phyloP scores from a whole-genome alignment of 1,284 basidiomycete species.

The Melampsora abietis-canadensis region DNA sequence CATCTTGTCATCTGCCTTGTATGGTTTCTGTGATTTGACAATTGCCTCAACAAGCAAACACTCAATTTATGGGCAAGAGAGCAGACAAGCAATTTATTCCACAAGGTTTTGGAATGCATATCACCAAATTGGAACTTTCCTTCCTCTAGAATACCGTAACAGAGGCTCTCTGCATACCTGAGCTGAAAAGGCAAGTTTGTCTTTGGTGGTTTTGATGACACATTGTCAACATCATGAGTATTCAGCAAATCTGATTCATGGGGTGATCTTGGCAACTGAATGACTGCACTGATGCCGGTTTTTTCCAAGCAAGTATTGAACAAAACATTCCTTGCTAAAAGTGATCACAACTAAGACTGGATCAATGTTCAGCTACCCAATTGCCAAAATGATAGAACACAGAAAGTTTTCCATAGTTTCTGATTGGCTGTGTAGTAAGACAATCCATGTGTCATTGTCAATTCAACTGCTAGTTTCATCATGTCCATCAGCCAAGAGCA shows the following conservation, averaged over 20 bases:
- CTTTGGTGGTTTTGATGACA: not conserved
- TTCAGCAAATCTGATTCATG: not conserved
- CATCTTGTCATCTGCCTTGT: not conserved
- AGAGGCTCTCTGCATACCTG: not conserved
- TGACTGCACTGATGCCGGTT: not conserved
- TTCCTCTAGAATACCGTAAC: not conserved
- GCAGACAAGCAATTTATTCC: not conserved
- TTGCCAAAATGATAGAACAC: not conserved
- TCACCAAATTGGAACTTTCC: not conserved
- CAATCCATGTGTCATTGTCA: too few species aligned
- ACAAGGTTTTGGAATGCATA: constrained; percentile 9
- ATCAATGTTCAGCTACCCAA: not conserved
- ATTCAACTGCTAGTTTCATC: too few species aligned
- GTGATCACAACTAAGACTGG: not conserved
- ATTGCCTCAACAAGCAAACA: not conserved
- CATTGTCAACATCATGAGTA: not conserved
- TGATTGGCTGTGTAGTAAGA: too few species aligned
- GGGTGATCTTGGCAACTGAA: not conserved
- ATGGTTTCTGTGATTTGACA: not conserved
- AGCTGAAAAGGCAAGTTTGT: not conserved
- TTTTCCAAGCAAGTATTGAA: not conserved
- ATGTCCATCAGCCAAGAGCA: too few species aligned
- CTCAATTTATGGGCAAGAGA: not conserved
- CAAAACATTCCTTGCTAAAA: not conserved
- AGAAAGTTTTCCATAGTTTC: too few species aligned